A percentile compares a stretch with the other conserved stretches of the same genome.
These are phyloP conservation scores for Boletus sensibilis DNA, from an alignment of 768 basidiomycete species.

Conservation along the genomic window DNA sequence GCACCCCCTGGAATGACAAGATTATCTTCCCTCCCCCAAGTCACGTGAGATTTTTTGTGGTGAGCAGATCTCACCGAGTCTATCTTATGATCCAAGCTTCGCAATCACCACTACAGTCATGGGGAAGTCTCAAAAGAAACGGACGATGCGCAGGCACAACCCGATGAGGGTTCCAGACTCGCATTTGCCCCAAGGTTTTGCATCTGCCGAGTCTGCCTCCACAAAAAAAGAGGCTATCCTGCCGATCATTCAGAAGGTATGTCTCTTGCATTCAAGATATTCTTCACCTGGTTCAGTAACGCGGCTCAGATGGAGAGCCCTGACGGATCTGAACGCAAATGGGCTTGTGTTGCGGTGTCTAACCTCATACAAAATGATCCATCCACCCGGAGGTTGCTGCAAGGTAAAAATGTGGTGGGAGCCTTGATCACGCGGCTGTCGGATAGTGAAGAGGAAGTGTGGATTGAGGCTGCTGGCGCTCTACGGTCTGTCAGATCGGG, in stretches of 20 bases:
- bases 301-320: constrained; percentile 64
- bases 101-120: constrained; percentile 39
- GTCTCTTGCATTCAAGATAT: constrained; percentile 3
- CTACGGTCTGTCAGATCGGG: constrained; percentile 56
- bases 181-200: constrained; percentile 82
- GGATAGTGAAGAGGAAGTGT: constrained; percentile 90
- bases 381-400: constrained; percentile 83
- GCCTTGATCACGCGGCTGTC: constrained; percentile 83
- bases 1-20: too few relatives aligned
- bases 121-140: constrained; percentile 94
- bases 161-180: constrained; percentile 92
- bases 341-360: constrained; percentile 96
- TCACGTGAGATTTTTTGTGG: constrained; percentile 8
- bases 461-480: constrained; percentile 82
- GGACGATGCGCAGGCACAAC: constrained; percentile 82
- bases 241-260: constrained; percentile 89
- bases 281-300: not conserved
- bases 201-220: constrained; percentile 67
- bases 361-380: constrained; percentile 95
- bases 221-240: constrained; percentile 76
- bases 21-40: too few relatives aligned
- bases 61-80: not conserved
- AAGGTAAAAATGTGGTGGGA: constrained; percentile 89
- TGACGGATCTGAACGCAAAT: constrained; percentile 81
- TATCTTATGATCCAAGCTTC: not conserved